Percentiles rank a stretch among this genome's conserved stretches.
Evolutionary conservation across 2,329 filamentous ascomycete genomes (phyloP).

Genomic region (Claviceps pusilla): DNA sequence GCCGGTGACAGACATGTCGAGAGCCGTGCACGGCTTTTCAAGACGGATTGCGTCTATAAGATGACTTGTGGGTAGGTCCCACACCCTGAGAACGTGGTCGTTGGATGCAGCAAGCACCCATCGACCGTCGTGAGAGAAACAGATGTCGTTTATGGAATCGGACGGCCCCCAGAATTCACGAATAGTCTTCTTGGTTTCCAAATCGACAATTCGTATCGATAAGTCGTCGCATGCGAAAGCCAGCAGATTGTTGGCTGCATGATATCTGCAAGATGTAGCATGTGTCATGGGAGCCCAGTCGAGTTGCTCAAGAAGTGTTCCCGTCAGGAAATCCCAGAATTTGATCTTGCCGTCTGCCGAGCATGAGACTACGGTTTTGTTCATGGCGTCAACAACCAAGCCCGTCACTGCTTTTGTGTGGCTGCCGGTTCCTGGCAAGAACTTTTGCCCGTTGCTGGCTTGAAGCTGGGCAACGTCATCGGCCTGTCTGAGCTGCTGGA

Average conservation of each 20-base stretch:
- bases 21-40: slow-evolving; percentile 60
- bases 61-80: slow-evolving; percentile 92
- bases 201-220: slow-evolving; percentile 76
- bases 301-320: slow-evolving; percentile 63
- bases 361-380: slow-evolving; percentile 72
- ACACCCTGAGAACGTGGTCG: slow-evolving; percentile 68
- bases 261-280: slow-evolving; percentile 65
- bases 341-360: slow-evolving; percentile 84
- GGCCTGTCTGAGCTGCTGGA: slow-evolving; percentile 44
- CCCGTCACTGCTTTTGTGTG: slow-evolving; percentile 77
- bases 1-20: slow-evolving; percentile 78
- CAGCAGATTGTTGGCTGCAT: slow-evolving; percentile 67
- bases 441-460: slow-evolving; percentile 26
- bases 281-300: slow-evolving; percentile 64
- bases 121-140: slow-evolving; percentile 81
- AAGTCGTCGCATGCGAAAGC: slow-evolving; percentile 81
- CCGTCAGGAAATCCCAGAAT: slow-evolving; percentile 92
- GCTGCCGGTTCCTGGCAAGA: slow-evolving; percentile 45
- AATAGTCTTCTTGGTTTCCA: slow-evolving; percentile 78
- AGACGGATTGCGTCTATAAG: slow-evolving; percentile 83
- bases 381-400: slow-evolving; percentile 75
- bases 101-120: slow-evolving; percentile 85
- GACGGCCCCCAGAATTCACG: slow-evolving; percentile 81
- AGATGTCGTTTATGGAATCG: slow-evolving; percentile 61
- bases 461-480: slow-evolving; percentile 43